phyloP scores from a whole-genome alignment of 116 monocot genomes.

The Zostera marina region DNA sequence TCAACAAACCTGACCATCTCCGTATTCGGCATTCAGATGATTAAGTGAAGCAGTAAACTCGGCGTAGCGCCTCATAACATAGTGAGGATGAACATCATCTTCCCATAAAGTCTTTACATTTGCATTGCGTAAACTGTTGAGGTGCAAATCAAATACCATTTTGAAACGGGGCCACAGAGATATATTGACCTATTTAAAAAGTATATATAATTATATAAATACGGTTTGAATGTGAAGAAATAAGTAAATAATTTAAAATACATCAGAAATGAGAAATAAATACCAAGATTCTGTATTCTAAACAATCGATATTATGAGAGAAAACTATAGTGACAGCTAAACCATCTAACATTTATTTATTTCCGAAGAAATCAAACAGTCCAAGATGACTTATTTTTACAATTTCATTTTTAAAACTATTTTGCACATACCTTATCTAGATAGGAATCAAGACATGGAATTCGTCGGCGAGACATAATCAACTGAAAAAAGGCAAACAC shows the following conservation, averaged over 20 bases:
- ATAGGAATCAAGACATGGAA: conserved; percentile 94
- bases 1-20: conserved; percentile 85
- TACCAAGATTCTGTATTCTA: no score
- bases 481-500: conserved; percentile 36
- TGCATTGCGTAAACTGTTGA: conserved; percentile 82
- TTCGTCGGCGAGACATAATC: conserved; percentile 84
- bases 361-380: no score
- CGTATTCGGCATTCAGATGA: conserved; percentile 82
- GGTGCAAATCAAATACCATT: conserved; percentile 96
- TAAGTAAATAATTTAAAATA: no score
- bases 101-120: conserved; percentile 85
- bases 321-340: no score
- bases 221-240: not conserved
- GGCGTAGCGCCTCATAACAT: conserved; percentile 93
- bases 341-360: no score
- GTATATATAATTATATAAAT: not conserved
- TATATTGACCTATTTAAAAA: conserved; percentile 61
- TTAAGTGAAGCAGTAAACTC: conserved; percentile 94
- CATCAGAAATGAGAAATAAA: no score
- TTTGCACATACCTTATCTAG: conserved; percentile 69
- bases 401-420: not conserved
- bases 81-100: conserved; percentile 99
- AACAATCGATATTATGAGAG: no score
- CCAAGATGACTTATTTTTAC: not conserved
- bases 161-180: conserved; percentile 98